Base-by-base conservation (phyloP, 2,329 filamentous ascomycete genomes). In the Penicillium polonicum region DNA sequence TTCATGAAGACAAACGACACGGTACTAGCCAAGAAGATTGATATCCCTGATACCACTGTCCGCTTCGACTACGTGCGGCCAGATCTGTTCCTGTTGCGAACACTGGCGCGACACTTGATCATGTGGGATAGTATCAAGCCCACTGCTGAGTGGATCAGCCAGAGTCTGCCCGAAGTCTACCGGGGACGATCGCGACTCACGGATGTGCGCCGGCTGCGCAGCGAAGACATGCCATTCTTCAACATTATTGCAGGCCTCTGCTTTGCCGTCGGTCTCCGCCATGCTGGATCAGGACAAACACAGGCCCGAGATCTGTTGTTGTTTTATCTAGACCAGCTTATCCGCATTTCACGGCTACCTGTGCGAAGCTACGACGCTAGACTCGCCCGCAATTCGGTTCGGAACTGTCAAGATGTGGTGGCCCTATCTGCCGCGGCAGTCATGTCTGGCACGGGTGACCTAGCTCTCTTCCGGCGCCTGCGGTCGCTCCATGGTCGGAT, bases 41-140 rank as follows among this genome's bases (percentile, higher is more conserved):
- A 97, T 71, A 87, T 97, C 0, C 95, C 95, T 0, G 89, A 96
- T 63, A 95, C 94, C 0, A 79, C 90, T 27, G 82, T 94, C 35
- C 92, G 97, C 65, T 97, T 96, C 72, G 94, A 97, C 72, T 97
- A 97, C 70, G 88, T 97, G 19, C 87, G 94, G 2, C 94, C 94
- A 0, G 94, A 99, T 70, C 87, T 97, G 42, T 88, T 99, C 62
- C 84, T 99, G 7, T 81, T 99, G 12, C 87, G 94, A 19, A 97
- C 93, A 0, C 81, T 97, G 33, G 89, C 94, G 12, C 91, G 89
- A 70, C 91, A 97, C 71, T 73, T 99, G 39, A 96, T 99, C 63
- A 85, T 97, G 77, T 99, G 94, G 94, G 89, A 89, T 61, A 81
- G 85, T 58, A 94, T 99, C 51, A 80, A 87, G 58, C 87, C 90